A percentile compares a stretch with the other conserved stretches of the same genome.
phyloP scores from a whole-genome alignment of 2,329 filamentous ascomycete species.

The Colletotrichum sublineola region DNA sequence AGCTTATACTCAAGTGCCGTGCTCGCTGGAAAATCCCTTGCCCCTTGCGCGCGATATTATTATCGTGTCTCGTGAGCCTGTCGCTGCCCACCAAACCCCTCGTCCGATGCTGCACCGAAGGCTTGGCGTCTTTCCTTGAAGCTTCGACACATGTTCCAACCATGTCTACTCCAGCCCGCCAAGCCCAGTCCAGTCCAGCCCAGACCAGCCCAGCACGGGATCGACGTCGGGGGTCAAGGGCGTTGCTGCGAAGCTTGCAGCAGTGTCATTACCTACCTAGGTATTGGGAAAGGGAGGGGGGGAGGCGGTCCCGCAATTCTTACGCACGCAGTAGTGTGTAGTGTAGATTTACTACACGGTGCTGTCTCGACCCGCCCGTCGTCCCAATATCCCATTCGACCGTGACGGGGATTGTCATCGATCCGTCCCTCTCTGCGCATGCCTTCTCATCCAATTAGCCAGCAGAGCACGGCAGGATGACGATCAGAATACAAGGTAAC shows the following conservation, averaged over 20 bases:
- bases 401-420: neutral
- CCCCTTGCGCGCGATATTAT: neutral
- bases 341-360: too few relatives aligned
- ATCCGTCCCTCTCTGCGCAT: neutral
- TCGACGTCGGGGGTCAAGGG: neutral
- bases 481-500: neutral
- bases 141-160: slow-evolving; percentile 14
- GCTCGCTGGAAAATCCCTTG: neutral
- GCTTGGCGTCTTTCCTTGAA: slow-evolving; percentile 25
- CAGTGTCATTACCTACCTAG: too few relatives aligned
- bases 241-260: neutral
- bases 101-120: slow-evolving; percentile 21
- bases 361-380: neutral
- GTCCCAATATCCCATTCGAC: neutral
- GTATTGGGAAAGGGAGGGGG: too few relatives aligned
- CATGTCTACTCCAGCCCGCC: neutral
- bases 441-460: neutral
- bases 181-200: too few relatives aligned
- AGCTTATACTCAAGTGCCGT: neutral
- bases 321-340: too few relatives aligned
- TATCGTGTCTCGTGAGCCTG: neutral
- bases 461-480: neutral
- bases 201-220: neutral
- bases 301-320: too few relatives aligned
- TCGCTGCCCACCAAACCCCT: slow-evolving; percentile 1